These are phyloP conservation scores for Papilionanthe hybrid DNA, from an alignment of 116 monocot genomes.

Conservation along the genomic window DNA sequence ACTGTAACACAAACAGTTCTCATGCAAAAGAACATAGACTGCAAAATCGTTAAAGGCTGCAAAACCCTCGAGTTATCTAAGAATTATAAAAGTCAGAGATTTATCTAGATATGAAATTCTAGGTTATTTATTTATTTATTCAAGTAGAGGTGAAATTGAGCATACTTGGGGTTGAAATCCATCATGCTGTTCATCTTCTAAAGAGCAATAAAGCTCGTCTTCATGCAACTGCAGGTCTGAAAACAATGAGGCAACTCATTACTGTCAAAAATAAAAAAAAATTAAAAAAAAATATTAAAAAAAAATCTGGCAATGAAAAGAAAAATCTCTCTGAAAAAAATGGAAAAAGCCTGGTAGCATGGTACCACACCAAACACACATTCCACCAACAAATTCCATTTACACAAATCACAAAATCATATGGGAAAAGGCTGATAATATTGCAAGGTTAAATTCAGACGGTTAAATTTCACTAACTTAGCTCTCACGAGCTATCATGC, in stretches of 20 bases:
- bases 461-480: not conserved
- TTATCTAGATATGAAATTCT: not conserved
- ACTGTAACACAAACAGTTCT: not conserved
- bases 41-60: not conserved
- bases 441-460: not conserved
- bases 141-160: constrained; percentile 3
- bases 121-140: not conserved
- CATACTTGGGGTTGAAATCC: constrained; percentile 35
- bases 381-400: not conserved
- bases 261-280: not conserved
- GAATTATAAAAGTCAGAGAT: not conserved
- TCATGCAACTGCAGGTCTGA: constrained; percentile 82
- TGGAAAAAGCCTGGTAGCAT: too few species aligned
- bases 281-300: too few species aligned
- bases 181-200: constrained; percentile 55
- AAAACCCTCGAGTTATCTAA: not conserved
- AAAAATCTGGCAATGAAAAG: not conserved
- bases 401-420: not conserved
- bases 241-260: not conserved
- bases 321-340: not conserved
- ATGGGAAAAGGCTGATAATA: not conserved
- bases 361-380: not conserved
- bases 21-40: not conserved
- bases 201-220: constrained; percentile 78
- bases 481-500: not conserved